Evolutionary conservation across 2,329 filamentous ascomycete genomes (phyloP), one percentile per base, ranked within the genome.

Genomic region (Cladosporium sp.): DNA sequence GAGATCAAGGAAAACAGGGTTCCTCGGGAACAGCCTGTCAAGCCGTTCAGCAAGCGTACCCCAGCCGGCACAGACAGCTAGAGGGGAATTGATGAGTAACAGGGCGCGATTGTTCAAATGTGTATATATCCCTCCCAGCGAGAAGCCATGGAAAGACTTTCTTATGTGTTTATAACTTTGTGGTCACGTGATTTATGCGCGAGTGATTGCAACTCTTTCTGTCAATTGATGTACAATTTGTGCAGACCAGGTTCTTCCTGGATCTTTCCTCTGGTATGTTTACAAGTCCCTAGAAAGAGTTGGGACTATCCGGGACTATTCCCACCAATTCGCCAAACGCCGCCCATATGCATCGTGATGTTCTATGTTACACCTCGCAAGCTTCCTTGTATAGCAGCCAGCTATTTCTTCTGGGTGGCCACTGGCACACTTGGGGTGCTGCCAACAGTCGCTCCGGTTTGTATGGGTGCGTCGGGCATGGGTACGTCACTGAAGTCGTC

Each of bases 401-500:
- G 11, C 18, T 56, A 63, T 56, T 63, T 54, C 48, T 63, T 54
- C 34, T 34, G 49, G 18, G 54, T 63, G 8, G 60, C 30, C 25
- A 43, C 48, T 5, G 34, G 30, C 21, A 48, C 46, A 25, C 49
- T 62, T 5, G 57, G 48, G 10, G 64, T 61, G 58, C 58, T 60
- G 2, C 53, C 59, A 18, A 66, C 64, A 28, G 66, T 67, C 1
- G 64, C 67, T 63, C 69, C 74, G n/a, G 81, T 78, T 66, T 84
- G 80, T 58, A 80, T 78, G 57, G 91, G 89, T 61, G 85, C 83
- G 76, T 92, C 91, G 30, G 95, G 95, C 43, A 98, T 89, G 76
- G 92, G 89, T 72, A 98, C 93, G 76, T 99, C 95, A 65, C 93
- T 91, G 81, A 99, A 99, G 71, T 97, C 92, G 79, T 98, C 95